phyloP scores from a whole-genome alignment of 2,329 filamentous ascomycete species.

The Cladophialophora chaetospira region DNA sequence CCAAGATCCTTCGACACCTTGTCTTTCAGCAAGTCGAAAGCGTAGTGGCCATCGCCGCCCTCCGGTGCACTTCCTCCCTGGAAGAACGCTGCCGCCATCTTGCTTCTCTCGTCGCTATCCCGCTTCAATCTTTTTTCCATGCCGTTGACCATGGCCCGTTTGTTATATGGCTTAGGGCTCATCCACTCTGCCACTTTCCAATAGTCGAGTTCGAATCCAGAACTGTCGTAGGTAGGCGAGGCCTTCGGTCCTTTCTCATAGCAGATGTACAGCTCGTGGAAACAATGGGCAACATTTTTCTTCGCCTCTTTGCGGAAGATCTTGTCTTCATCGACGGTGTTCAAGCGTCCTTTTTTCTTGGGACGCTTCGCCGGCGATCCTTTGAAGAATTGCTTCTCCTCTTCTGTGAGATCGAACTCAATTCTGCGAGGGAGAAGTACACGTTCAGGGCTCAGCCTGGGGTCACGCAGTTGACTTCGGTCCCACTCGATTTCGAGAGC shows the following conservation, averaged over 20 bases:
- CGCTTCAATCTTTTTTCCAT: not conserved
- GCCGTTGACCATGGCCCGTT: not conserved
- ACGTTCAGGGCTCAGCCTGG: not conserved
- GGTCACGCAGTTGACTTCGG: slow-evolving; percentile 1
- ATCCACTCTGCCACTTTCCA: slow-evolving; percentile 17
- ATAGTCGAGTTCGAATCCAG: slow-evolving; percentile 25
- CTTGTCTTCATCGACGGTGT: not conserved
- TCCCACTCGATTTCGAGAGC: slow-evolving; percentile 10
- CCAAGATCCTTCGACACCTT: slow-evolving; percentile 24
- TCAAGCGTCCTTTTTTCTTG: not conserved
- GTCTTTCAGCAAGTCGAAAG: slow-evolving; percentile 9
- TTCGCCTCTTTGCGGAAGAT: not conserved
- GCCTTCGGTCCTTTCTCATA: slow-evolving; percentile 15
- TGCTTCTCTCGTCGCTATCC: not conserved
- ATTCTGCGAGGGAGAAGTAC: not conserved
- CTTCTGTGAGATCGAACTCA: not conserved
- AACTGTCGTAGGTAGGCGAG: slow-evolving; percentile 19
- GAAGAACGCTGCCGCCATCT: slow-evolving; percentile 10
- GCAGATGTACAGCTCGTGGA: slow-evolving; percentile 10
- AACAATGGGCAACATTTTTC: not conserved
- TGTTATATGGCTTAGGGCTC: slow-evolving; percentile 7
- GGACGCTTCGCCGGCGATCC: slow-evolving; percentile 3
- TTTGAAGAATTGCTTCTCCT: slow-evolving; percentile 2
- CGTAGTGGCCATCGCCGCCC: not conserved
- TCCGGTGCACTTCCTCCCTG: slow-evolving; percentile 1